Evolutionary conservation across 768 basidiomycete genomes (phyloP).

Genomic region (Lanmaoa rubissima): DNA sequence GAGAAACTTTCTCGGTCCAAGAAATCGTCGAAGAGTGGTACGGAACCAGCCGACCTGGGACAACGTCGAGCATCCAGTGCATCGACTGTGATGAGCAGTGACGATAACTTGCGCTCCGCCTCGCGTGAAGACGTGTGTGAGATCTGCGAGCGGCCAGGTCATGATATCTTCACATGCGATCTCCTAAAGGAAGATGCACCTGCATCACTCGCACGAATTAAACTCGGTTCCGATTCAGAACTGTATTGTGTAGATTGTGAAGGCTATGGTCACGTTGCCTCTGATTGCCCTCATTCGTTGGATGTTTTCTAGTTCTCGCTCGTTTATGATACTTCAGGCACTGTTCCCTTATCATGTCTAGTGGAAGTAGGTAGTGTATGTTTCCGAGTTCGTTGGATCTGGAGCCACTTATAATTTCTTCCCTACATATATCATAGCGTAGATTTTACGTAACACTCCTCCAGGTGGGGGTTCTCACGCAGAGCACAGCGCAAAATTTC

Average conservation of each 20-base stretch:
- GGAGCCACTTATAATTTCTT: conserved; percentile 4
- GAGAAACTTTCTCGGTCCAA: conserved; percentile 62
- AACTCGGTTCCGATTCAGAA: conserved; percentile 28
- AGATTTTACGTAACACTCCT: conserved; percentile 14
- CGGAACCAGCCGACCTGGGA: conserved; percentile 36
- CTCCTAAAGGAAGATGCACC: conserved; percentile 59
- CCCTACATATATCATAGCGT: too few relatives aligned
- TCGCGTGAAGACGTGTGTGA: conserved; percentile 64
- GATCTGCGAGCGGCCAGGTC: conserved; percentile 81
- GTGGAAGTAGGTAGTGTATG: conserved; percentile 22
- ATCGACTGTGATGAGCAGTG: conserved; percentile 25
- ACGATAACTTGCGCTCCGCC: conserved; percentile 21
- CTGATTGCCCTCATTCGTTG: conserved; percentile 79
- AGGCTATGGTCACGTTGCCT: conserved; percentile 69
- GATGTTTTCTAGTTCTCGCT: conserved; percentile 70
- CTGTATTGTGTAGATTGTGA: conserved; percentile 85
- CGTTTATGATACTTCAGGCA: conserved; percentile 3
- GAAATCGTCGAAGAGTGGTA: conserved; percentile 51
- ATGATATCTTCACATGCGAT: conserved; percentile 84
- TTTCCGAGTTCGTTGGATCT: conserved; percentile 14
- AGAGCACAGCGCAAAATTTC: conserved; percentile 14
- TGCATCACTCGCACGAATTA: conserved; percentile 22
- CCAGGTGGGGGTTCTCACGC: conserved; percentile 15
- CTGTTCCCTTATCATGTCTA: conserved; percentile 5
- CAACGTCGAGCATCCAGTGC: conserved; percentile 21